Evolutionary conservation across 1,284 basidiomycete genomes (phyloP).

Genomic region (Thecaphora frezii): DNA sequence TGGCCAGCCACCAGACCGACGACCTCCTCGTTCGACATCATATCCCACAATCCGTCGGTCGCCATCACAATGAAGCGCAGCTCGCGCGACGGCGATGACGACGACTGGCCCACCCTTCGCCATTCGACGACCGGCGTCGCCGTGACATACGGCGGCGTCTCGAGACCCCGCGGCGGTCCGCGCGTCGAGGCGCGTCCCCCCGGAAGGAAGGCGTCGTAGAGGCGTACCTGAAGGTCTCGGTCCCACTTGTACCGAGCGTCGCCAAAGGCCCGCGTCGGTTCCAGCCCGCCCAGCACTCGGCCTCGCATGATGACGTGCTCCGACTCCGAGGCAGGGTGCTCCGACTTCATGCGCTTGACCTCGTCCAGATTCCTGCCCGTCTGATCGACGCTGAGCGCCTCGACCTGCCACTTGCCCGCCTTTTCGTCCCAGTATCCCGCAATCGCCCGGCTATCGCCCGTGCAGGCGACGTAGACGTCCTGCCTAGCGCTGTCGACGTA

Average conservation of each 20-base stretch:
- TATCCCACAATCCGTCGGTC: conserved; percentile 93
- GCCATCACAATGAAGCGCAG: conserved; percentile 71
- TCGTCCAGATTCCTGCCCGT: conserved; percentile 89
- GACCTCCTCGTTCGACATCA: conserved; percentile 90
- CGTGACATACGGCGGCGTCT: conserved; percentile 82
- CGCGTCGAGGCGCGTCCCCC: conserved; percentile 35
- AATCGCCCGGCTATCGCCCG: conserved; percentile 92
- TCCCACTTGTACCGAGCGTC: conserved; percentile 87
- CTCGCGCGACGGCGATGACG: conserved; percentile 29
- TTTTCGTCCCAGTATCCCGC: conserved; percentile 76
- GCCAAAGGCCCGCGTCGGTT: conserved; percentile 91
- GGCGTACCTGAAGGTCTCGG: conserved; percentile 57
- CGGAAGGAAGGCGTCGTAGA: conserved; percentile 59
- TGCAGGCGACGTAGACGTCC: conserved; percentile 68
- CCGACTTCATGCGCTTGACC: conserved; percentile 72
- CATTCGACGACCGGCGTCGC: conserved; percentile 70
- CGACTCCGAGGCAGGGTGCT: conserved; percentile 76
- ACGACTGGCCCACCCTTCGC: conserved; percentile 44
- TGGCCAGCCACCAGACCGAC: conserved; percentile 69
- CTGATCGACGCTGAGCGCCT: conserved; percentile 91
- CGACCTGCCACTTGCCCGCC: conserved; percentile 73
- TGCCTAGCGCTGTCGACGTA: conserved; percentile 55
- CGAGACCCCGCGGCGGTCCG: conserved; percentile 41
- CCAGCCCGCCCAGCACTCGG: conserved; percentile 75
- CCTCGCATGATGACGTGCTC: conserved; percentile 78